Base-by-base conservation (phyloP, 2,329 filamentous ascomycete species). In the Exserohilum rostratum region DNA sequence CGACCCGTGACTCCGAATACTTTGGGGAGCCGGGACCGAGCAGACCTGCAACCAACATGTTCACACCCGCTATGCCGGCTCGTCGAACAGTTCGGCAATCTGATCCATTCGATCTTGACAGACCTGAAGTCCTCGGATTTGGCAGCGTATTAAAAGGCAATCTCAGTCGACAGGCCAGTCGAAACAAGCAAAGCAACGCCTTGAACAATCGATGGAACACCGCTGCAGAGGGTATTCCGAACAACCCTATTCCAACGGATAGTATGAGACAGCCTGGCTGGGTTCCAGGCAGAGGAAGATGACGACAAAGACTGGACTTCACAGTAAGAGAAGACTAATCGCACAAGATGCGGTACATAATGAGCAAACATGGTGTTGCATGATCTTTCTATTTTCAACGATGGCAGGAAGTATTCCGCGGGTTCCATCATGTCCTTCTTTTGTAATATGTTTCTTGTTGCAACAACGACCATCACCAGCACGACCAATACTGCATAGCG, bases 31-130 rank as follows among this genome's bases (percentile, higher is more conserved):
- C 71, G n/a, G 71, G 71, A 27, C 70, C 71, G 22, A 73, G 67
- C 43, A 62, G 71, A 15, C 72, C 69, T 30, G 58, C 46, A 12
- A 74, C 71, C 6, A 61, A 65, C 42, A 55, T 67, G 53, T 67
- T 68, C 45, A 62, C 60, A 13, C 61, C 60, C 10, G 57, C 34
- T 1, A 34, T 50, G 18, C 60, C 58, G 7, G 55, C 57, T 15
- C 55, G 60, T 31, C 65, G 70, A 6, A 66, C 60, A n/a, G 67
- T 71, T 30, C 69, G 74, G 12, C 72, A 76, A 35, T 76, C 73
- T 1, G 75, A 77, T 50, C 75, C 75, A 0, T 77, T 77, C 39
- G 75, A 77, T 50, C 68, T 77, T 12, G 75, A 77, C 48, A 62
- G 72, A 11, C 75, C 75, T 9, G 75, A 77, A 53, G 68, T 77